phyloP scores from a whole-genome alignment of 129 eudicot genomes.

The Deinandra increscens region DNA sequence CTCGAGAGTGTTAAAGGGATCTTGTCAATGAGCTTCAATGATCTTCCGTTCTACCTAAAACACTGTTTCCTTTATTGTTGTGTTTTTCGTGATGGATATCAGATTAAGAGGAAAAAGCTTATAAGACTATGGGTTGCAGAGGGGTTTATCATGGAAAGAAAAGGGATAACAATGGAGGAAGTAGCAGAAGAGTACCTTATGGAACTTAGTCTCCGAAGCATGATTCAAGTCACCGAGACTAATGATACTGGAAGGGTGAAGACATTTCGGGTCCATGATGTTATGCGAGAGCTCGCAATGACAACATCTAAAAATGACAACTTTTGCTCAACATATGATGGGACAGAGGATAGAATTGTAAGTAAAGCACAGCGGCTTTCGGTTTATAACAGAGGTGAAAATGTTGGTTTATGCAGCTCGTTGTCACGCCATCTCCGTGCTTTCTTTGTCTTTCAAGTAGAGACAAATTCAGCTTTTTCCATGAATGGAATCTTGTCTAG shows the following conservation, averaged over 20 bases:
- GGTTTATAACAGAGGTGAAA: conserved; percentile 37
- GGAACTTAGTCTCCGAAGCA: conserved; percentile 55
- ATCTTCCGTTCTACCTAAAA: conserved; percentile 56
- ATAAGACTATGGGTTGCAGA: conserved; percentile 72
- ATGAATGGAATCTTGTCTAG: conserved; percentile 31
- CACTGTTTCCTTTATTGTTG: conserved; percentile 67
- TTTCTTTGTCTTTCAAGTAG: conserved; percentile 48
- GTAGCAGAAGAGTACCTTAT: conserved; percentile 57
- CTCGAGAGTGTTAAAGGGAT: conserved; percentile 51
- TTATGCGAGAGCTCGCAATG: conserved; percentile 52
- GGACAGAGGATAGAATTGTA: conserved; percentile 22
- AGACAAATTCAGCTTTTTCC: conserved; percentile 31
- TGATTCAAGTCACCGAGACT: conserved; percentile 60
- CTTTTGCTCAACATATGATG: conserved; percentile 44
- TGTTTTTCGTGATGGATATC: conserved; percentile 51
- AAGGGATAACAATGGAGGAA: conserved; percentile 57
- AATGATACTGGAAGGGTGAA: conserved; percentile 55
- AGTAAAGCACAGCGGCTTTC: conserved; percentile 39
- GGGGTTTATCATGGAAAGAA: conserved; percentile 51
- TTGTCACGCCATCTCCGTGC: conserved; percentile 48
- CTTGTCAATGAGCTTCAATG: conserved; percentile 51
- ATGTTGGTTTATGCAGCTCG: conserved; percentile 26
- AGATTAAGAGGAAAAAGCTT: conserved; percentile 54
- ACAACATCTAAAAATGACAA: conserved; percentile 44
- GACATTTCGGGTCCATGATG: conserved; percentile 49